These are phyloP conservation scores for Ganoderma meredithae DNA, from an alignment of 1,284 basidiomycete species.

Conservation along the genomic window DNA sequence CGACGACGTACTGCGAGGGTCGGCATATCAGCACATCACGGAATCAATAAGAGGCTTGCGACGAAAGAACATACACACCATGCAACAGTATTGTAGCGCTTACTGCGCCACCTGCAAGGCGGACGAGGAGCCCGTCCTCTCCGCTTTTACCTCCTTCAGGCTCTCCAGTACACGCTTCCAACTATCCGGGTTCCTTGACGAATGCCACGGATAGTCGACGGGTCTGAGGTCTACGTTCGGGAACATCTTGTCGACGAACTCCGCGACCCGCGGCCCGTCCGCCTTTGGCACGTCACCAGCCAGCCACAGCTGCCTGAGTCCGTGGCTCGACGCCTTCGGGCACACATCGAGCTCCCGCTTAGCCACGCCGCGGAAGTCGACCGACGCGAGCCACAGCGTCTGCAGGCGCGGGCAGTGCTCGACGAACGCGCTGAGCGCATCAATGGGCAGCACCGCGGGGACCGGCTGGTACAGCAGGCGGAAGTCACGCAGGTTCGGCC, in stretches of 20 bases:
- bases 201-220: conserved; percentile 23
- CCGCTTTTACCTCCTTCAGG: conserved; percentile 17
- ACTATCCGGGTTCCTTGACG: conserved; percentile 7
- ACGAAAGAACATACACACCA: background rate
- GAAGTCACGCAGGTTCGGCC: conserved; percentile 19
- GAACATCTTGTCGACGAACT: conserved; percentile 23
- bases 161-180: conserved; percentile 14
- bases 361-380: conserved; percentile 17
- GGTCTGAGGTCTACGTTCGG: conserved; percentile 18
- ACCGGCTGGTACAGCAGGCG: conserved; percentile 24
- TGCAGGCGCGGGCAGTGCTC: conserved; percentile 20
- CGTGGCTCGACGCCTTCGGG: conserved; percentile 10
- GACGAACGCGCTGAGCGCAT: conserved; percentile 20
- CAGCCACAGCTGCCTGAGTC: conserved; percentile 19
- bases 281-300: conserved; percentile 11
- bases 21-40: background rate
- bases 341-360: conserved; percentile 10
- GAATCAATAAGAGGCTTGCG: background rate
- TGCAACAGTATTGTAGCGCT: background rate
- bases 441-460: conserved; percentile 17
- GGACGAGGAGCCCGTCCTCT: conserved; percentile 2
- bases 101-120: background rate
- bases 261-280: conserved; percentile 11
- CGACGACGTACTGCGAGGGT: background rate
- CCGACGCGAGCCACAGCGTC: conserved; percentile 24